These are phyloP conservation scores for Neocucurbitaria cava DNA, from an alignment of 2,329 filamentous ascomycete genomes.

Conservation along the genomic window DNA sequence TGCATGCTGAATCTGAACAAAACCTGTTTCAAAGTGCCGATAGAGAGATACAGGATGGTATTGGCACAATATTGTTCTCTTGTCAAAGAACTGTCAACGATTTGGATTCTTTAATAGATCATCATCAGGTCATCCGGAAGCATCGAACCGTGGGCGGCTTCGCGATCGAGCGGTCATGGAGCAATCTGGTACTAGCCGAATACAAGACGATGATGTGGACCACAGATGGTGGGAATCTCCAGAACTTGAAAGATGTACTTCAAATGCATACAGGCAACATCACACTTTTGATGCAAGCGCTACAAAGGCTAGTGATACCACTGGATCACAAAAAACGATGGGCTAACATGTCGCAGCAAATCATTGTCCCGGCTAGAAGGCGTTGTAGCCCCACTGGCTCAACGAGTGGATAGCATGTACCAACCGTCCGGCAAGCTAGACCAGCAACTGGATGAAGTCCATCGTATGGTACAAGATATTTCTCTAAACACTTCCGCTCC, in stretches of 20 bases:
- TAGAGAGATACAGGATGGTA: conserved; percentile 43
- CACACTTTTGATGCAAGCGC: conserved; percentile 49
- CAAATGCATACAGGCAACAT: conserved; percentile 54
- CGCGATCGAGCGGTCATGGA: conserved; percentile 54
- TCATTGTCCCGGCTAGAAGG: conserved; percentile 42
- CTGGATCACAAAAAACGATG: background rate
- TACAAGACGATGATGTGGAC: conserved; percentile 57
- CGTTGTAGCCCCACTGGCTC: conserved; percentile 39
- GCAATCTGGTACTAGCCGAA: conserved; percentile 50
- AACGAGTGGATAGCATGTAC: conserved; percentile 42
- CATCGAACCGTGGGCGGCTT: conserved; percentile 50
- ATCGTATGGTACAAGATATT: conserved; percentile 37
- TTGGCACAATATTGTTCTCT: conserved; percentile 50
- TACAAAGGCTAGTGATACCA: conserved; percentile 48
- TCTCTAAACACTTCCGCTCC: conserved; percentile 17
- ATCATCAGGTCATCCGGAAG: conserved; percentile 54
- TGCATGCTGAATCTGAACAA: conserved; percentile 47
- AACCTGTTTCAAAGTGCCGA: conserved; percentile 46
- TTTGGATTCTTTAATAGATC: conserved; percentile 54
- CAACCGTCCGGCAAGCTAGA: conserved; percentile 27
- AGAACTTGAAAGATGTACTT: conserved; percentile 49
- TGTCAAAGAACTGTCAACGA: conserved; percentile 52
- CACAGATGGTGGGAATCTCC: conserved; percentile 52
- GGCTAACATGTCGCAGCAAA: conserved; percentile 35
- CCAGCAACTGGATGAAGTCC: conserved; percentile 40